A percentile compares a stretch with the other conserved stretches of the same genome.
These are phyloP conservation scores for Chaetomium sp. DNA, from an alignment of 2,329 filamentous ascomycete genomes.

Conservation along the genomic window DNA sequence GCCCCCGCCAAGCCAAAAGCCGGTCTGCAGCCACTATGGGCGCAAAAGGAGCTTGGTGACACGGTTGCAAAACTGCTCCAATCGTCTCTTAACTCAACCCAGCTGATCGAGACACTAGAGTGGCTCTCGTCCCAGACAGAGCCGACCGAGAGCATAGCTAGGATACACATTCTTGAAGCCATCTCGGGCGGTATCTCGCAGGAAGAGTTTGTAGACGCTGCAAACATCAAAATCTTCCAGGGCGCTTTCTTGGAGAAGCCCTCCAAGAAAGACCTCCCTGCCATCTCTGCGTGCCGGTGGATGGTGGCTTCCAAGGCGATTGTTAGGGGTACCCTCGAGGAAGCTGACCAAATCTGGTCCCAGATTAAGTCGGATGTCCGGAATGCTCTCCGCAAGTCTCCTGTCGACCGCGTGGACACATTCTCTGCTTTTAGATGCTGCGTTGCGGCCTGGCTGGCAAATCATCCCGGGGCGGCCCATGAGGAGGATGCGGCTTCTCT, in stretches of 20 bases:
- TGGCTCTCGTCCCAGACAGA: constrained; percentile 45
- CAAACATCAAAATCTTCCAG: constrained; percentile 39
- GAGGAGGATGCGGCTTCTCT: constrained; percentile 36
- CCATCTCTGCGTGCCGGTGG: constrained; percentile 32
- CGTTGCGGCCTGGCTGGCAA: constrained; percentile 38
- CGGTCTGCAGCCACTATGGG: constrained; percentile 35
- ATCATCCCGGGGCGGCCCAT: constrained; percentile 31
- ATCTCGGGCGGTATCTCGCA: constrained; percentile 47
- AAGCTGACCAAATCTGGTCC: constrained; percentile 37
- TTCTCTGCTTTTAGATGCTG: constrained; percentile 41
- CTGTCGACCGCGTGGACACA: constrained; percentile 27
- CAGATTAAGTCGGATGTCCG: constrained; percentile 33
- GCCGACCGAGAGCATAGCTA: constrained; percentile 38
- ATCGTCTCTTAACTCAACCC: constrained; percentile 48
- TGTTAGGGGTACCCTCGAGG: constrained; percentile 34
- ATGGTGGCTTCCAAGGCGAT: constrained; percentile 37
- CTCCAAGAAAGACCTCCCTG: constrained; percentile 27
- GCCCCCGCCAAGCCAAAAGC: constrained; percentile 39
- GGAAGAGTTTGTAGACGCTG: constrained; percentile 48
- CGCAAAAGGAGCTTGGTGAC: constrained; percentile 32
- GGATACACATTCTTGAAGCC: constrained; percentile 48
- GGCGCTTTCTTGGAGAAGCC: constrained; percentile 26
- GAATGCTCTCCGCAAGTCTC: constrained; percentile 32
- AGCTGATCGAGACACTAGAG: constrained; percentile 48
- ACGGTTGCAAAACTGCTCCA: constrained; percentile 42